These are phyloP conservation scores for Aspergillus tanneri DNA, from an alignment of 2,329 filamentous ascomycete species.

Conservation along the genomic window DNA sequence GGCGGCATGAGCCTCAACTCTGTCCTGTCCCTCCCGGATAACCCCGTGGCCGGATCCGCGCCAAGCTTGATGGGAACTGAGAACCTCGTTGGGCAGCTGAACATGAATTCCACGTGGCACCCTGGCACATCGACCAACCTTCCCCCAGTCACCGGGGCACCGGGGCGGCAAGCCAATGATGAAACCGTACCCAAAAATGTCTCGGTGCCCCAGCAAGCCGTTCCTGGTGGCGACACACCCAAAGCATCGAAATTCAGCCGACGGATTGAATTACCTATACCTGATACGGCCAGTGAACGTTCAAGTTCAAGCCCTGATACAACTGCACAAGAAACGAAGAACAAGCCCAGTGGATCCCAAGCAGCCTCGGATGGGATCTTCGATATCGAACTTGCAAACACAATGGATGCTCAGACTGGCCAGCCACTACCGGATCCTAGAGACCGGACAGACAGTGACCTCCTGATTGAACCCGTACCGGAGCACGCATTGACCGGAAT, in stretches of 20 bases:
- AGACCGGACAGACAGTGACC: conserved; percentile 18
- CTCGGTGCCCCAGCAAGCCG: conserved; percentile 3
- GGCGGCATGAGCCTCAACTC: conserved; percentile 39
- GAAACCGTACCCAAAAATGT: conserved; percentile 1
- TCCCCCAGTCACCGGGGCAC: conserved; percentile 32
- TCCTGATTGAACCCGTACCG: conserved; percentile 10
- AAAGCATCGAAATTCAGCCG: conserved; percentile 36
- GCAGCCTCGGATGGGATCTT: conserved; percentile 19
- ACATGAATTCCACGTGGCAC: conserved; percentile 46
- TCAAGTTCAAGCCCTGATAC: conserved; percentile 31
- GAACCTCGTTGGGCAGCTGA: conserved; percentile 48
- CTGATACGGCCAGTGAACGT: conserved; percentile 39
- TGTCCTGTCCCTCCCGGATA: conserved; percentile 38
- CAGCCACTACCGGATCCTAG: conserved; percentile 29
- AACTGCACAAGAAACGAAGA: conserved; percentile 13
- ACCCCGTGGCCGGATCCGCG: conserved; percentile 39
- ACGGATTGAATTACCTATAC: conserved; percentile 40
- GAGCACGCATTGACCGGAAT: conserved; percentile 7
- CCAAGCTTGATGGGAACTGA: conserved; percentile 51
- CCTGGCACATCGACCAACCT: conserved; percentile 32
- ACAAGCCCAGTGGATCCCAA: conserved; percentile 6
- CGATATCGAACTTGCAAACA: conserved; percentile 40
- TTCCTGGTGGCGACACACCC: conserved; percentile 29
- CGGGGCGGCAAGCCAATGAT: conserved; percentile 34
- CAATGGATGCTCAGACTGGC: conserved; percentile 46